Conservation (phyloP, 345 rosid genomes). For the Gossypium thurberi region DNA sequence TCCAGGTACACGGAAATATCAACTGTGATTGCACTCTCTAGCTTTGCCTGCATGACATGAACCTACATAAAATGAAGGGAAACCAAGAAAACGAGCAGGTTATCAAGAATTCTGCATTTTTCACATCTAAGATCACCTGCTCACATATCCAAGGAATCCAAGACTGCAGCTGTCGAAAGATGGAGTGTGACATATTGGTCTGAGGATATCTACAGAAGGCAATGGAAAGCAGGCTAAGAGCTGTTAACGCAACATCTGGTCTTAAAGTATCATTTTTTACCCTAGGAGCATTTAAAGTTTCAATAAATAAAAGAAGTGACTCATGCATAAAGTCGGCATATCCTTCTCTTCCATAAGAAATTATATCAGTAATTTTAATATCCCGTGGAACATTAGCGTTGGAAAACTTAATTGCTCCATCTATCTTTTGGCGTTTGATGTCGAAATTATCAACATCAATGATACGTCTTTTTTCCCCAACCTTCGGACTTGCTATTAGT, state of each 20-base stretch:
- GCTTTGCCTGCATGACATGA: slow-evolving; percentile 46
- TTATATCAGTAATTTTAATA: slow-evolving; percentile 25
- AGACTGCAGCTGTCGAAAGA: slow-evolving; percentile 49
- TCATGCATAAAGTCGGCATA: slow-evolving; percentile 41
- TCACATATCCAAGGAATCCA: slow-evolving; percentile 84
- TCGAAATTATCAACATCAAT: slow-evolving; percentile 29
- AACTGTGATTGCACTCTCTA: slow-evolving; percentile 33
- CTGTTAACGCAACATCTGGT: slow-evolving; percentile 52
- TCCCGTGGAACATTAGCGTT: slow-evolving; percentile 27
- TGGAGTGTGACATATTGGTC: slow-evolving; percentile 43
- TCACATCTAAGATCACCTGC: slow-evolving; percentile 37
- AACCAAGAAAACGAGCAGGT: not conserved
- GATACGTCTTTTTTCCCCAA: slow-evolving; percentile 60
- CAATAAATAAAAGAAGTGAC: slow-evolving; percentile 51
- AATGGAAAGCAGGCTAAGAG: slow-evolving; percentile 79
- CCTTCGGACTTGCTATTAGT: slow-evolving; percentile 30
- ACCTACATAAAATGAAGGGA: slow-evolving; percentile 6
- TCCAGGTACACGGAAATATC: slow-evolving; percentile 60
- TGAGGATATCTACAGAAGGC: slow-evolving; percentile 56
- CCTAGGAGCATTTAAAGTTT: slow-evolving; percentile 46
- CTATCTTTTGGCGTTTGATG: slow-evolving; percentile 64
- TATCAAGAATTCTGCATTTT: slow-evolving; percentile 8
- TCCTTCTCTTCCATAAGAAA: slow-evolving; percentile 40
- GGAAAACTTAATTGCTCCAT: slow-evolving; percentile 32
- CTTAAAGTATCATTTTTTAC: slow-evolving; percentile 33